Percentiles rank a stretch among this genome's conserved stretches.
These are phyloP conservation scores for Epichloe amarillans DNA, from an alignment of 2,329 filamentous ascomycete genomes.

Conservation along the genomic window DNA sequence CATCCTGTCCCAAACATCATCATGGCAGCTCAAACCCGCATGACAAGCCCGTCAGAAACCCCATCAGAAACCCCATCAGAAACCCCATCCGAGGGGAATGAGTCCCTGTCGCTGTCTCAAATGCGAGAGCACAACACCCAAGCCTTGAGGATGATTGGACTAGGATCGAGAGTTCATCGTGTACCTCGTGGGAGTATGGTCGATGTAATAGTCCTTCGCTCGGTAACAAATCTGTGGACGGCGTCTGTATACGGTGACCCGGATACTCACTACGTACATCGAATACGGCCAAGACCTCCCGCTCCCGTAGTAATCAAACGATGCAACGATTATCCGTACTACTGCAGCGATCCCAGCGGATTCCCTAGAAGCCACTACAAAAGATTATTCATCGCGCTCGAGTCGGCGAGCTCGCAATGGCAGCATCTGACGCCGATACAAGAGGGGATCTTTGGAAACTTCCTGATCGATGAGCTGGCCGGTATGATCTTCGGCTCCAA, in stretches of 20 bases:
- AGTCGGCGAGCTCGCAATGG: background rate
- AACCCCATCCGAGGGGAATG: too few species aligned
- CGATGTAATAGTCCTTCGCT: background rate
- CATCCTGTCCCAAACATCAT: too few species aligned
- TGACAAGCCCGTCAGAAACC: too few species aligned
- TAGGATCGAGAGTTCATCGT: too few species aligned
- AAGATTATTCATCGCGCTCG: background rate
- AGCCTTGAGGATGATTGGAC: too few species aligned
- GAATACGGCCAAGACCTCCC: background rate
- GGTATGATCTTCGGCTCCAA: background rate
- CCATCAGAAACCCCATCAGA: too few species aligned
- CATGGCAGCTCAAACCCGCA: too few species aligned
- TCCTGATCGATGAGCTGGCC: background rate
- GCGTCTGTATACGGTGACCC: background rate
- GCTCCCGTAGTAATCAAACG: background rate
- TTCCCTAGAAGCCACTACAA: background rate
- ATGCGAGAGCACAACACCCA: too few species aligned
- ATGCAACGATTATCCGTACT: background rate
- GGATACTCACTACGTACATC: background rate
- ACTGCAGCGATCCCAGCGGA: background rate
- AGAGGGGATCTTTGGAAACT: background rate
- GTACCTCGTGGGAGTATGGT: background rate
- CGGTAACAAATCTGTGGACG: background rate
- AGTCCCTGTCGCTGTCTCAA: too few species aligned
- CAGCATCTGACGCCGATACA: background rate